These are phyloP conservation scores for Kuraishia cidri DNA, from an alignment of 805 yeast species.

Conservation along the genomic window DNA sequence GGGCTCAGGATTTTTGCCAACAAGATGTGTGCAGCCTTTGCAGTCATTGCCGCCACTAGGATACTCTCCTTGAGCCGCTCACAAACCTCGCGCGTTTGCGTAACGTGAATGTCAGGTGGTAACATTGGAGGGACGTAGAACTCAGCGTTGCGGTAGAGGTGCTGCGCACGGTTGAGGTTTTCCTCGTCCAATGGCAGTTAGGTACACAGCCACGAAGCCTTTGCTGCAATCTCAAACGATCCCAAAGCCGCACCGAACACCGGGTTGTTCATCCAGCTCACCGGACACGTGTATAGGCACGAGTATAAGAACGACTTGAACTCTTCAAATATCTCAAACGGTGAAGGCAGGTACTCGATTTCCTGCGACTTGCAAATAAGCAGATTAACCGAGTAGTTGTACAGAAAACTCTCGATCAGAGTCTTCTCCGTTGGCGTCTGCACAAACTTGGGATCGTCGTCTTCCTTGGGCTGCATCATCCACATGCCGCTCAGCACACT, in stretches of 20 bases:
- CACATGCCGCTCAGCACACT: not conserved
- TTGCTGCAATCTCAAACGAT: slow-evolving; percentile 24
- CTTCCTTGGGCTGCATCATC: not conserved
- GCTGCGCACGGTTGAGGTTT: not conserved
- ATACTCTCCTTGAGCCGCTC: slow-evolving; percentile 3
- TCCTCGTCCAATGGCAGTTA: slow-evolving; percentile 7
- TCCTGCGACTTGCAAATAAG: slow-evolving; percentile 21
- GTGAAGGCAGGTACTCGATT: slow-evolving; percentile 25
- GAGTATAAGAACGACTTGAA: slow-evolving; percentile 17
- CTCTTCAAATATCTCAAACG: slow-evolving; percentile 24
- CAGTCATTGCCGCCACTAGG: slow-evolving; percentile 4
- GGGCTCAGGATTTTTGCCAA: slow-evolving; percentile 5
- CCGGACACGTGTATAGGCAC: slow-evolving; percentile 1
- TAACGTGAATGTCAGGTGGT: not conserved
- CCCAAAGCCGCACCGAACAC: slow-evolving; percentile 27
- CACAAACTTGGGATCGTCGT: not conserved
- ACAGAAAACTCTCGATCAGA: slow-evolving; percentile 33
- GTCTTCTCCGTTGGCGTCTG: slow-evolving; percentile 21
- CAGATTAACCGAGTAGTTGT: slow-evolving; percentile 28
- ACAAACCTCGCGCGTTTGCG: slow-evolving; percentile 1
- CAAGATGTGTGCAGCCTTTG: slow-evolving; percentile 2
- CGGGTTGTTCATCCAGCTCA: slow-evolving; percentile 31
- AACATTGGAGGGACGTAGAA: slow-evolving; percentile 1
- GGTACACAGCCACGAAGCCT: slow-evolving; percentile 20
- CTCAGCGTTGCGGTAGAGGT: not conserved